phyloP scores from a whole-genome alignment of 2,329 filamentous ascomycete species.

The Cyclaneusma minus region DNA sequence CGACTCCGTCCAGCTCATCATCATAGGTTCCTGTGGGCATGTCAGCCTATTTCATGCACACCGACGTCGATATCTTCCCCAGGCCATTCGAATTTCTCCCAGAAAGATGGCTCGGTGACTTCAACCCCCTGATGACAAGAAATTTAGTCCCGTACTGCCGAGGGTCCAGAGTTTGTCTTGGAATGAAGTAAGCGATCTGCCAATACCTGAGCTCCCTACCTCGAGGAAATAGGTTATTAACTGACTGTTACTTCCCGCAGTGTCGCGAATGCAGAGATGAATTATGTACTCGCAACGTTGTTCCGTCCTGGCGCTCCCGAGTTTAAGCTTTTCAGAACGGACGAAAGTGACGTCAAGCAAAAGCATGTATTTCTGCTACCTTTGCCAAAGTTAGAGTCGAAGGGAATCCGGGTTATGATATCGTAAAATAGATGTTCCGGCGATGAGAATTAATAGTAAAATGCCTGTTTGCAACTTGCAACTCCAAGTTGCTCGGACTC shows the following conservation, averaged over 20 bases:
- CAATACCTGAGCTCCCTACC: background rate
- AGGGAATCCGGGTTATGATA: too few relatives aligned
- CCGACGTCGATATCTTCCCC: background rate
- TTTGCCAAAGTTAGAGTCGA: too few relatives aligned
- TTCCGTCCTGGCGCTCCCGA: conserved; percentile 15
- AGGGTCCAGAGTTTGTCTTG: conserved; percentile 13
- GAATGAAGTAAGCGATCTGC: conserved; percentile 12
- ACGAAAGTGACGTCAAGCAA: conserved; percentile 14
- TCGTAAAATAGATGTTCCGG: too few relatives aligned
- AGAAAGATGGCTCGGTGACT: conserved; percentile 2
- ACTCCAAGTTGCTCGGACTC: too few relatives aligned
- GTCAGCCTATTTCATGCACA: conserved; percentile 3
- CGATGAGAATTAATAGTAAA: too few relatives aligned
- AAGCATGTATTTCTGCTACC: too few relatives aligned
- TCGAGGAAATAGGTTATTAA: background rate
- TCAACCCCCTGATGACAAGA: conserved; percentile 9
- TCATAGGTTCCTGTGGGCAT: too few relatives aligned
- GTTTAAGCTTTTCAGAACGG: conserved; percentile 15
- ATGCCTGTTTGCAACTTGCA: too few relatives aligned
- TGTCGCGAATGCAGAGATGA: conserved; percentile 13
- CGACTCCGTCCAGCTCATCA: too few relatives aligned
- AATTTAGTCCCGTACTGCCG: conserved; percentile 12
- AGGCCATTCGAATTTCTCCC: background rate
- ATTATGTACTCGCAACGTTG: conserved; percentile 13
- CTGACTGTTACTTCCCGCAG: background rate